Base-by-base conservation (phyloP, 1,284 basidiomycete genomes). In the Cryptococcus sp. region DNA sequence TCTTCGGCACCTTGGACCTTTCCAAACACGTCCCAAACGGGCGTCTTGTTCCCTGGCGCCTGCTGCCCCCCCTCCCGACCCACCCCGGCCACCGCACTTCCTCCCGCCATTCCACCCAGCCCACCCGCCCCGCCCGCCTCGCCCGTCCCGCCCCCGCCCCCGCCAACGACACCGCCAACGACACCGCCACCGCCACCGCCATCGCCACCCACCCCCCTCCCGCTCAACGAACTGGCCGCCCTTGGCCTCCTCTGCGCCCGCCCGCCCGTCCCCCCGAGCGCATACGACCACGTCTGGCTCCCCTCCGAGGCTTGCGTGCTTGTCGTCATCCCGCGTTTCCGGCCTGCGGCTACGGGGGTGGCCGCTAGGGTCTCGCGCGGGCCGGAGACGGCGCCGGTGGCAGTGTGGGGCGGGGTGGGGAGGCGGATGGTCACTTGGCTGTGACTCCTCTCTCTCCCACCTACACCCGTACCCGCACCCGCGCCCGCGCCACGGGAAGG, bases 261-360 rank as follows among this genome's bases (percentile, higher is more conserved):
- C 9, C 77, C 77, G 35, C 76, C 76, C 9, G 71, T 72, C 3
- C 76, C 77, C 13, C 77, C 76, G 5, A 78, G 64, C 0, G 69
- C 72, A 55, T 77, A 78, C 12, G 65, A 61, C 51, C 60, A 73
- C 6, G 62, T 36, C 57, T 39, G 59, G 42, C 44, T 57, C 33
- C 7, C 56, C 47, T 35, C 53, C 5, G 28, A 33, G 5, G 28
- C 28, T 33, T 33, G 28, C 28, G 28, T 33, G 28, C 28, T 33
- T 9, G 28, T 33, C 28, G 28, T 33, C 28, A 33, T 33, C 28
- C 28, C 28, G 28, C 28, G 28, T 33, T 33, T 33, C 28, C 28
- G 4, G 5, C 16, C 40, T 12, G n/a, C 40, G 4, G 40, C 40
- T 12, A 7, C 40, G 4, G 40, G 40, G 21, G 40, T 43, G 40